Conservation (phyloP, 352 stramenopile genomes). For the Phytophthora citrophthora region DNA sequence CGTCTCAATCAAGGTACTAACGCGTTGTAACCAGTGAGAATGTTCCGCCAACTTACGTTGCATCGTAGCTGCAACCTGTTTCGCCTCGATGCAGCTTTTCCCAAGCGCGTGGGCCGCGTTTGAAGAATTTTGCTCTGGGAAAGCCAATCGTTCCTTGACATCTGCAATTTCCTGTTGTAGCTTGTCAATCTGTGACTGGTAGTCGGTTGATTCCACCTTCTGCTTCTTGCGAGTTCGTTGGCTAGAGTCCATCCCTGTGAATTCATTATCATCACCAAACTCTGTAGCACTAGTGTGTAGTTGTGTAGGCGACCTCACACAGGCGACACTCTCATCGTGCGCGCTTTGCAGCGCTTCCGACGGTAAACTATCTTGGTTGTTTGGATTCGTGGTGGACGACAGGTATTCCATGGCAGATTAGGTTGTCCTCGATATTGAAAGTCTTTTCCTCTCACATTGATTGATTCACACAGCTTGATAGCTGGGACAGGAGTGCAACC, state of each 20-base stretch:
- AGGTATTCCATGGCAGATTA: constrained; percentile 25
- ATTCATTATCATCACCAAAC: constrained; percentile 14
- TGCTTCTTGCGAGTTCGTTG: constrained; percentile 55
- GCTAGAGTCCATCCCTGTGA: constrained; percentile 4
- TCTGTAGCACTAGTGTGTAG: not conserved
- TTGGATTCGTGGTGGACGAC: constrained; percentile 14
- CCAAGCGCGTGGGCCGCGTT: constrained; percentile 10
- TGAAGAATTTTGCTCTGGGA: not conserved
- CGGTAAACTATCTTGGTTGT: constrained; percentile 20
- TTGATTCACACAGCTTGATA: constrained; percentile 2
- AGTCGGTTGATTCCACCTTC: constrained; percentile 48
- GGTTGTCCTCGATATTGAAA: constrained; percentile 3
- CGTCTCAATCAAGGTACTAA: constrained; percentile 56
- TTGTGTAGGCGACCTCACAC: not conserved
- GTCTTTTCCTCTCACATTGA: constrained; percentile 4
- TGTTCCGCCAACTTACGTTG: constrained; percentile 60
- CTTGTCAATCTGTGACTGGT: constrained; percentile 36
- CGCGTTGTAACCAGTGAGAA: constrained; percentile 47
- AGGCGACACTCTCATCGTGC: constrained; percentile 10
- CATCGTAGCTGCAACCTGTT: constrained; percentile 42
- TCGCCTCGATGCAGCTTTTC: constrained; percentile 43
- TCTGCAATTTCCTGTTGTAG: constrained; percentile 44
- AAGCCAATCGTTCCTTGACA: constrained; percentile 32
- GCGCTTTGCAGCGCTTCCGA: constrained; percentile 15
- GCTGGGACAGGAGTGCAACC: constrained; percentile 1